Evolutionary conservation across 257 asterid species (phyloP).

Genomic region (Jaltomata sinuosa): DNA sequence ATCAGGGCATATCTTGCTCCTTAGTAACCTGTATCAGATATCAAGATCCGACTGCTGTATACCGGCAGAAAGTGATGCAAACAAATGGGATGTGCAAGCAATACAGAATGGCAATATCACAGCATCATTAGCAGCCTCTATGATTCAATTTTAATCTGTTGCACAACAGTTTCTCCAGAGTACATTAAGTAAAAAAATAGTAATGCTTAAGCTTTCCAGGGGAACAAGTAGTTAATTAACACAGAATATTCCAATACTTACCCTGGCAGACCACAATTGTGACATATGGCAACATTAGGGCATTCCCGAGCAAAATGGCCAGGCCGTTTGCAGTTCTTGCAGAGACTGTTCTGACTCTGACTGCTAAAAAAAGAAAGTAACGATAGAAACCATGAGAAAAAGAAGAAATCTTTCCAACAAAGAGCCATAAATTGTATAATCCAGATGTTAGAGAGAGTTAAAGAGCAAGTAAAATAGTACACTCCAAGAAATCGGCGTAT

Average conservation of each 20-base stretch:
- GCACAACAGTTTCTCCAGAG: neutral
- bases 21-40: neutral
- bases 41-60: neutral
- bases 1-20: neutral
- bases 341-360: slow-evolving; percentile 64
- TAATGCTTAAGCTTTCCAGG: neutral
- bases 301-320: slow-evolving; percentile 98
- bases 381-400: neutral
- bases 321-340: slow-evolving; percentile 95
- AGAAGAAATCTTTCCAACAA: neutral
- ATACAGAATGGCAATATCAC: neutral
- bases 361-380: slow-evolving; percentile 21
- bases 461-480: neutral
- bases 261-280: slow-evolving; percentile 99
- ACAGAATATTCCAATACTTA: slow-evolving; percentile 17
- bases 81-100: neutral
- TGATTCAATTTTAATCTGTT: neutral
- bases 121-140: neutral
- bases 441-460: neutral
- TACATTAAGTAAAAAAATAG: neutral
- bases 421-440: neutral
- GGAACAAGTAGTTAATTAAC: neutral
- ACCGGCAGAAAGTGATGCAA: neutral
- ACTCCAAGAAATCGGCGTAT: neutral
- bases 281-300: slow-evolving; percentile 89